Conservation (phyloP, 345 rosid species). For the Kandelia obovata region DNA sequence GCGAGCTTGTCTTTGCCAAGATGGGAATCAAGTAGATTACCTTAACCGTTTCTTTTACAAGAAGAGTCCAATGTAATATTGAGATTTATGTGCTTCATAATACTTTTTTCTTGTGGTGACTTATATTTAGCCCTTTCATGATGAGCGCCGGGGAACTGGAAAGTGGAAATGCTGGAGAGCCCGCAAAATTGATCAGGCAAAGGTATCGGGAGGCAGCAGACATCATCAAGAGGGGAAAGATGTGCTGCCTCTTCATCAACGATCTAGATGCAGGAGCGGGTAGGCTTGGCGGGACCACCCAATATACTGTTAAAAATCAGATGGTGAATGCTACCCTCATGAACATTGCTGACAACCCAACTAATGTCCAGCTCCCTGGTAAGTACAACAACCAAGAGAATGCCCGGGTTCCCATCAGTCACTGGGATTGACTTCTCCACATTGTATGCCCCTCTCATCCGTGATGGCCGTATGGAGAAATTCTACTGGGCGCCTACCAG, state of each 20-base stretch:
- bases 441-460: conserved; percentile 53
- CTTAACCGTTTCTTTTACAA: too few relatives aligned
- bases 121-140: conserved; percentile 38
- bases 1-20: conserved; percentile 57
- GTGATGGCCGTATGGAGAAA: conserved; percentile 61
- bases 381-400: conserved; percentile 53
- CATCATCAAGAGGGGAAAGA: conserved; percentile 45
- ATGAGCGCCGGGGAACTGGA: conserved; percentile 64
- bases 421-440: conserved; percentile 63
- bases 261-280: conserved; percentile 60
- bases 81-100: too few relatives aligned
- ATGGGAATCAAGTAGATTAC: conserved; percentile 47
- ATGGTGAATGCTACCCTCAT: conserved; percentile 65
- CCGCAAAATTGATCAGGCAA: conserved; percentile 53
- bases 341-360: conserved; percentile 64
- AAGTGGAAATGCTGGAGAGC: conserved; percentile 61
- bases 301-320: conserved; percentile 54
- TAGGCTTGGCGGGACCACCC: conserved; percentile 53
- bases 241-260: conserved; percentile 54
- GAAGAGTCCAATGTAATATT: too few relatives aligned
- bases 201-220: conserved; percentile 54
- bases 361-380: conserved; percentile 56
- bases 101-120: background rate
- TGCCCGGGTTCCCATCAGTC: conserved; percentile 51
- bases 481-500: conserved; percentile 61